These are phyloP conservation scores for Brassica balearica DNA, from an alignment of 441 rosid species.

Conservation along the genomic window DNA sequence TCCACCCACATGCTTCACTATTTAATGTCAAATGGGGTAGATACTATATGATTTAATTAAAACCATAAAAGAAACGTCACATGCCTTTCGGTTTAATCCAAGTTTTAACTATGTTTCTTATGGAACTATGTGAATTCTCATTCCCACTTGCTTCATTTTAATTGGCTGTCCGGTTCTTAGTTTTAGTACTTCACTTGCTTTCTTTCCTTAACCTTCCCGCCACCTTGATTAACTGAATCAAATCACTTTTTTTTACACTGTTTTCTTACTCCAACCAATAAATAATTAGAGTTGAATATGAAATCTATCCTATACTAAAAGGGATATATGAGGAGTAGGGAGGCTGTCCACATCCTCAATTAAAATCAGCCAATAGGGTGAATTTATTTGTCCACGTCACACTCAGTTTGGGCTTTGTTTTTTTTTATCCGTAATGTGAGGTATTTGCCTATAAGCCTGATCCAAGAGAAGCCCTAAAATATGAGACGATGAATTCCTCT, in stretches of 20 bases:
- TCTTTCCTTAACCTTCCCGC: slow-evolving; percentile 35
- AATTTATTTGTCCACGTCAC: too few species aligned
- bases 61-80: slow-evolving; percentile 9
- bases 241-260: neutral
- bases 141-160: slow-evolving; percentile 17
- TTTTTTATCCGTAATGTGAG: too few species aligned
- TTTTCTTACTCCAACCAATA: slow-evolving; percentile 10
- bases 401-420: too few species aligned
- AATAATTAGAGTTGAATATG: neutral
- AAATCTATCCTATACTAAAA: too few species aligned
- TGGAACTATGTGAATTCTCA: slow-evolving; percentile 13
- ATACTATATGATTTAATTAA: slow-evolving; percentile 7
- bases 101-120: slow-evolving; percentile 40
- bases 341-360: too few species aligned
- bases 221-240: slow-evolving; percentile 40
- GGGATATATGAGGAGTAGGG: too few species aligned
- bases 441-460: too few species aligned
- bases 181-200: neutral
- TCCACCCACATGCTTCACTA: slow-evolving; percentile 41
- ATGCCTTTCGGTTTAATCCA: slow-evolving; percentile 45
- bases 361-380: too few species aligned
- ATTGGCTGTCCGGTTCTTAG: slow-evolving; percentile 18
- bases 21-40: slow-evolving; percentile 32
- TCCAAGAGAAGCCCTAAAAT: too few species aligned
- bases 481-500: too few species aligned